phyloP scores from a whole-genome alignment of 306 rosid genomes.

The Mimosa pudica region DNA sequence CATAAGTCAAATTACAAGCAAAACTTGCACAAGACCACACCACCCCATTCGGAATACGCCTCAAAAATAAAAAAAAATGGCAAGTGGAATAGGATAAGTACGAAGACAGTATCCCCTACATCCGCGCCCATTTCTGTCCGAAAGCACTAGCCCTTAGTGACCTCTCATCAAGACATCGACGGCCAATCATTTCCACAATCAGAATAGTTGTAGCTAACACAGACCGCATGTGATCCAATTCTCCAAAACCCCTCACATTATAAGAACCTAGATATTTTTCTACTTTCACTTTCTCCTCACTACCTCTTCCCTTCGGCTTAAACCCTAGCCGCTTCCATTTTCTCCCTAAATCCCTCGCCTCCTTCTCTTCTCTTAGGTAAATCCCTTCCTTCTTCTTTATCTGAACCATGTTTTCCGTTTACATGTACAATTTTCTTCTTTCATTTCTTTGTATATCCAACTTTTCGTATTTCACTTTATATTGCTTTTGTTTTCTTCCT shows the following conservation, averaged over 20 bases:
- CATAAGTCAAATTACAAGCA: no score
- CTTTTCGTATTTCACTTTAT: neutral
- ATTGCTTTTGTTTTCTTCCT: neutral
- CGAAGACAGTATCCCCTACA: neutral
- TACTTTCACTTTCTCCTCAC: no score
- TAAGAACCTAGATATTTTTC: slow-evolving; percentile 28
- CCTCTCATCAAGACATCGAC: neutral
- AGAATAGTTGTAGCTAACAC: neutral
- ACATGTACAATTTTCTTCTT: no score
- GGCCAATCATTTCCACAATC: neutral
- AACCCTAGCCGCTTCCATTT: slow-evolving; percentile 67
- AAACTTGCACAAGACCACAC: no score
- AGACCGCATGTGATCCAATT: slow-evolving; percentile 14
- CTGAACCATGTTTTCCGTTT: neutral
- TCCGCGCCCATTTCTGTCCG: neutral
- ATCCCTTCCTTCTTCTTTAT: neutral
- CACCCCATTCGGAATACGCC: no score
- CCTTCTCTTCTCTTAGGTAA: slow-evolving; percentile 39
- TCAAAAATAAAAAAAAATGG: no score
- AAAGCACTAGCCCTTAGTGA: no score
- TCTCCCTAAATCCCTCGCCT: neutral
- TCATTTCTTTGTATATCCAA: neutral
- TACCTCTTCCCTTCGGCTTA: slow-evolving; percentile 22
- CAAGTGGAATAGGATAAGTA: neutral
- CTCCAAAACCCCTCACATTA: neutral